phyloP scores from a whole-genome alignment of 2,329 filamentous ascomycete species.

The Fusarium domesticum region DNA sequence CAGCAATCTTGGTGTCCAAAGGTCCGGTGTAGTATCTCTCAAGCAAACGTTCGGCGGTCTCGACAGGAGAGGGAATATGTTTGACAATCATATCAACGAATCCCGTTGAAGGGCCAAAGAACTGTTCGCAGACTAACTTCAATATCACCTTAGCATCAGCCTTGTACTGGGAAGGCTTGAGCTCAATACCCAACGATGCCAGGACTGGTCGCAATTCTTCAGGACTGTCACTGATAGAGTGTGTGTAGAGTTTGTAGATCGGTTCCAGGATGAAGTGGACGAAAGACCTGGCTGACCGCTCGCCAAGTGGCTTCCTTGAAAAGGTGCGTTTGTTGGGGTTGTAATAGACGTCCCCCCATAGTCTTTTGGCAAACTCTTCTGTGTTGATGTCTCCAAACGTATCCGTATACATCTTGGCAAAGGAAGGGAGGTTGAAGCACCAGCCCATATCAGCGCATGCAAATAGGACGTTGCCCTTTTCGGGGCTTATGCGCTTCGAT shows the following conservation, averaged over 20 bases:
- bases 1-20: conserved; percentile 73
- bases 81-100: conserved; percentile 95
- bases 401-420: conserved; percentile 94
- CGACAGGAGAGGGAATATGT: conserved; percentile 82
- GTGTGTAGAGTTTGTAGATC: conserved; percentile 95
- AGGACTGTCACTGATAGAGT: conserved; percentile 88
- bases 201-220: conserved; percentile 79
- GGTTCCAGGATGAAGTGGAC: conserved; percentile 94
- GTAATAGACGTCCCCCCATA: conserved; percentile 98
- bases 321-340: conserved; percentile 89
- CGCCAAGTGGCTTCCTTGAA: conserved; percentile 80
- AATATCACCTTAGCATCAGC: conserved; percentile 85
- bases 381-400: conserved; percentile 79
- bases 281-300: conserved; percentile 79
- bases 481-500: conserved; percentile 78
- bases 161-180: conserved; percentile 92
- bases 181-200: conserved; percentile 71
- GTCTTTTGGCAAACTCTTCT: conserved; percentile 74
- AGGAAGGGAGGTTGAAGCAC: conserved; percentile 93
- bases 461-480: conserved; percentile 98
- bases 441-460: conserved; percentile 90
- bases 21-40: conserved; percentile 92
- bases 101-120: conserved; percentile 84
- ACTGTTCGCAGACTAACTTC: conserved; percentile 87
- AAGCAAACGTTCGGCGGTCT: conserved; percentile 72